Conservation (phyloP, 768 basidiomycete species). For the Leccinum sublutescens region DNA sequence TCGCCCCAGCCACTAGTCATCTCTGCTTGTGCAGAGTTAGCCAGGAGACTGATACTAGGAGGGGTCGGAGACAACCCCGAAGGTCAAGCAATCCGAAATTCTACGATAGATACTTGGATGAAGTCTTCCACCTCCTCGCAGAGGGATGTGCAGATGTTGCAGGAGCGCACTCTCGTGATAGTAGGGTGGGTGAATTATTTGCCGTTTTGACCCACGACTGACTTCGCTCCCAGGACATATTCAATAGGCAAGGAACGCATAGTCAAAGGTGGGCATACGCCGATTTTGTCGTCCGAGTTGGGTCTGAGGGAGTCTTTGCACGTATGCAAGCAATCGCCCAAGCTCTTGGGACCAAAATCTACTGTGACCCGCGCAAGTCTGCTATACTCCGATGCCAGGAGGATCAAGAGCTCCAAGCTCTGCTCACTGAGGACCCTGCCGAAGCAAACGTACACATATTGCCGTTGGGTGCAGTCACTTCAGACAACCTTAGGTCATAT, state of each 20-base stretch:
- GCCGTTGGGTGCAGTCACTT: constrained; percentile 70
- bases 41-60: constrained; percentile 53
- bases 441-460: constrained; percentile 84
- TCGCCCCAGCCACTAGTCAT: constrained; percentile 95
- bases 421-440: constrained; percentile 75
- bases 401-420: constrained; percentile 75
- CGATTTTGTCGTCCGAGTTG: background rate
- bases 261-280: constrained; percentile 69
- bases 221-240: constrained; percentile 67
- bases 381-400: constrained; percentile 80
- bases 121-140: constrained; percentile 25
- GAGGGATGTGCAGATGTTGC: constrained; percentile 37
- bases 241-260: constrained; percentile 97
- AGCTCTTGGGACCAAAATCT: constrained; percentile 78
- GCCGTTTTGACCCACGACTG: background rate
- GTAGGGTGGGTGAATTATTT: constrained; percentile 56
- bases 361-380: constrained; percentile 83
- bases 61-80: constrained; percentile 31
- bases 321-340: constrained; percentile 74
- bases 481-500: constrained; percentile 77
- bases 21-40: constrained; percentile 85
- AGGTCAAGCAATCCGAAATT: constrained; percentile 21
- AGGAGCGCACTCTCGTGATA: constrained; percentile 53
- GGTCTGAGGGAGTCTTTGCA: background rate
- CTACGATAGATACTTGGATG: constrained; percentile 56